A percentile compares a stretch with the other conserved stretches of the same genome.
Evolutionary conservation across 805 yeast species (phyloP).

Genomic region (Saccharomycopsis synnaedendra): DNA sequence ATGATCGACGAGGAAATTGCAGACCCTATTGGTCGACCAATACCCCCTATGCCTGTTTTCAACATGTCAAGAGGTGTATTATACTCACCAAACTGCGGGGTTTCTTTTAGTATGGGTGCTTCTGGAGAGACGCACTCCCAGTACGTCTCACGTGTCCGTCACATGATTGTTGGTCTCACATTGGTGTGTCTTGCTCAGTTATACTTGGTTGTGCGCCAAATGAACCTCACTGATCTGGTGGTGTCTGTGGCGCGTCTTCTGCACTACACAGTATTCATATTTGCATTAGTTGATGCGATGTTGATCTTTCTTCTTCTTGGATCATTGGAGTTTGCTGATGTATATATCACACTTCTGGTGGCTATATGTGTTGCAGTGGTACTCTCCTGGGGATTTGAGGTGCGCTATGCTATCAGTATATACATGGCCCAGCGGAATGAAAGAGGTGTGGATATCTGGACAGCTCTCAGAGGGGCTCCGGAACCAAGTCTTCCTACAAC

Average conservation of each 20-base stretch:
- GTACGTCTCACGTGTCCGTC: constrained; percentile 25
- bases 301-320: constrained; percentile 26
- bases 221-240: constrained; percentile 65
- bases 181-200: constrained; percentile 41
- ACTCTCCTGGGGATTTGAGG: constrained; percentile 62
- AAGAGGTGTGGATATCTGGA: constrained; percentile 51
- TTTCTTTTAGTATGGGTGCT: constrained; percentile 30
- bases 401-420: constrained; percentile 59
- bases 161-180: constrained; percentile 32
- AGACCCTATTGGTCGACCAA: constrained; percentile 74
- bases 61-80: constrained; percentile 44
- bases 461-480: constrained; percentile 45
- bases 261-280: constrained; percentile 53
- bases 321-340: constrained; percentile 36
- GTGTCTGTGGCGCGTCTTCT: constrained; percentile 68
- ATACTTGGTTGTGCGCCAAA: constrained; percentile 51
- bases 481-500: constrained; percentile 1
- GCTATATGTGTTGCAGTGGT: constrained; percentile 61
- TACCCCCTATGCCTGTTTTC: constrained; percentile 44
- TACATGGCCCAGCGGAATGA: constrained; percentile 65
- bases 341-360: constrained; percentile 59
- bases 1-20: constrained; percentile 61
- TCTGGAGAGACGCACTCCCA: constrained; percentile 26
- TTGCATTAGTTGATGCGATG: constrained; percentile 43
- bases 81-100: constrained; percentile 87